phyloP scores from a whole-genome alignment of 805 yeast species.

The Pichia paraexigua region DNA sequence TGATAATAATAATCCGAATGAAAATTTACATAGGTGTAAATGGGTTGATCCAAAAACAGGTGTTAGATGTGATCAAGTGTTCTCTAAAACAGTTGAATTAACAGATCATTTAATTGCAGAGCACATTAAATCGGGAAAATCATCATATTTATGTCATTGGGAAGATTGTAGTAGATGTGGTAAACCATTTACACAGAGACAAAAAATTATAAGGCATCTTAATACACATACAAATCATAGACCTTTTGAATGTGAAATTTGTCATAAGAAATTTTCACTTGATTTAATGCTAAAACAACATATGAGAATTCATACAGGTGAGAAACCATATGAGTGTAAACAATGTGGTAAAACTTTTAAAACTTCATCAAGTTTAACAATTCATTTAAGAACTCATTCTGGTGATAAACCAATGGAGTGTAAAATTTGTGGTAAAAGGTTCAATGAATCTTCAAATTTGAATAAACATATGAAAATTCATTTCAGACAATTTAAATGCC shows the following conservation, averaged over 20 bases:
- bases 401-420: constrained; percentile 85
- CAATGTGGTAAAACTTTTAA: constrained; percentile 74
- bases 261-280: constrained; percentile 68
- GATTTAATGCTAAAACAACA: constrained; percentile 77
- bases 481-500: constrained; percentile 43
- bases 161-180: constrained; percentile 58
- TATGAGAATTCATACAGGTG: constrained; percentile 79
- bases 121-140: constrained; percentile 72
- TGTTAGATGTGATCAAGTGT: constrained; percentile 41
- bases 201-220: constrained; percentile 77
- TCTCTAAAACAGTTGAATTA: constrained; percentile 48
- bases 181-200: constrained; percentile 68
- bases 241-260: constrained; percentile 66
- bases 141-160: constrained; percentile 72
- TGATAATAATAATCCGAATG: constrained; percentile 8
- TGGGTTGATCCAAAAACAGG: constrained; percentile 28
- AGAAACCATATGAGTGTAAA: constrained; percentile 72
- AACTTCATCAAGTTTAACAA: constrained; percentile 72
- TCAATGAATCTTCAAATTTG: constrained; percentile 83
- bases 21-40: constrained; percentile 26
- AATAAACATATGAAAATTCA: constrained; percentile 85
- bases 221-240: constrained; percentile 82
- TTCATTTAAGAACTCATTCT: constrained; percentile 80
- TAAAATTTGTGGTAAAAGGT: constrained; percentile 71
- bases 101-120: constrained; percentile 59